phyloP scores from a whole-genome alignment of 371 early-diverging fungal species.

The Syncephalastrum monosporum region DNA sequence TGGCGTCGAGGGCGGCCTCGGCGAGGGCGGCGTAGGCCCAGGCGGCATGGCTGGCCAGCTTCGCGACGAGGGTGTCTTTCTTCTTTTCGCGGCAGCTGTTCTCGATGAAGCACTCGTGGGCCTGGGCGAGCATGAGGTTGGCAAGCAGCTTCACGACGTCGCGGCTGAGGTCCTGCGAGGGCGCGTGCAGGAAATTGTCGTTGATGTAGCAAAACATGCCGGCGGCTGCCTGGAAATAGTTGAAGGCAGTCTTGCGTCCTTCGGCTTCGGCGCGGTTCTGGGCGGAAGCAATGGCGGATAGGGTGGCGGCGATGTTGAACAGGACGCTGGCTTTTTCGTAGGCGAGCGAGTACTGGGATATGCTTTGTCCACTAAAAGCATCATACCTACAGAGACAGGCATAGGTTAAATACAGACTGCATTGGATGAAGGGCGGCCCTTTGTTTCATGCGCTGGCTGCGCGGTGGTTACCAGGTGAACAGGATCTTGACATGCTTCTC shows the following conservation, averaged over 20 bases:
- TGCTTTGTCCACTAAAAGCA: slow-evolving; percentile 63
- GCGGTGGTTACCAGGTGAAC: slow-evolving; percentile 78
- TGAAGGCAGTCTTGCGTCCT: slow-evolving; percentile 79
- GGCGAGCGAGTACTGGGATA: slow-evolving; percentile 85
- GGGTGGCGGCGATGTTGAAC: slow-evolving; percentile 88
- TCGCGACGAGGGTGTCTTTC: slow-evolving; percentile 78
- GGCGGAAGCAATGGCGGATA: slow-evolving; percentile 68
- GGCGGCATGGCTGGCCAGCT: slow-evolving; percentile 86
- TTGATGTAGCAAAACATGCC: slow-evolving; percentile 92
- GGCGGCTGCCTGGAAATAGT: slow-evolving; percentile 91
- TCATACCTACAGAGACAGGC: slow-evolving; percentile 65
- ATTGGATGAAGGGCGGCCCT: too few species aligned
- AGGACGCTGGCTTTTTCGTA: slow-evolving; percentile 95
- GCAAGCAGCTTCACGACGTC: slow-evolving; percentile 83
- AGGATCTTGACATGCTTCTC: slow-evolving; percentile 84
- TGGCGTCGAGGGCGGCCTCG: slow-evolving; percentile 65
- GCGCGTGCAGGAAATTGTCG: slow-evolving; percentile 96
- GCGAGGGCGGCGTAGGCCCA: slow-evolving; percentile 70
- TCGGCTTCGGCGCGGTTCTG: slow-evolving; percentile 75
- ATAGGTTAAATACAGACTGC: too few species aligned
- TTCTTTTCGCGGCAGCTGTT: slow-evolving; percentile 85
- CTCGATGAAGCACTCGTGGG: slow-evolving; percentile 92
- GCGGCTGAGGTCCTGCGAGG: slow-evolving; percentile 86
- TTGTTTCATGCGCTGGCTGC: too few species aligned
- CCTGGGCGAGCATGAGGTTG: slow-evolving; percentile 90